These are phyloP conservation scores for Pseudozyma thailandica DNA, from an alignment of 1,284 basidiomycete genomes.

Conservation along the genomic window DNA sequence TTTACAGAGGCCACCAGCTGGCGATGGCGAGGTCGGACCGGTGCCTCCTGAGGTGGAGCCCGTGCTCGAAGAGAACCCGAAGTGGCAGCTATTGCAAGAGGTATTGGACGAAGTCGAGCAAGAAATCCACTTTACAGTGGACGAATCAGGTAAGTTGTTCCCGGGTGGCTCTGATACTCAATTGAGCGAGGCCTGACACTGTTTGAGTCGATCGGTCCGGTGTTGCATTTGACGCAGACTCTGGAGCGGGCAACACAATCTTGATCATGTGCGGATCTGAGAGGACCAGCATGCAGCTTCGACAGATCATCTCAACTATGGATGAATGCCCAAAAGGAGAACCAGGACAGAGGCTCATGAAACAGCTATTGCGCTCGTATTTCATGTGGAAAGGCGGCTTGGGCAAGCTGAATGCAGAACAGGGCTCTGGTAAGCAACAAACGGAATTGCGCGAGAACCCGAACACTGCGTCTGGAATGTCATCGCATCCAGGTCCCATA, in stretches of 20 bases:
- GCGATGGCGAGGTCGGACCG: conserved; percentile 3
- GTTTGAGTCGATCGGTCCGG: too few relatives aligned
- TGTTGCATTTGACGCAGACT: conserved; percentile 6
- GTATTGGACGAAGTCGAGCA: conserved; percentile 91
- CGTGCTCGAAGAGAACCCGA: conserved; percentile 91
- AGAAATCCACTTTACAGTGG: conserved; percentile 75
- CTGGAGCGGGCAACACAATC: conserved; percentile 54
- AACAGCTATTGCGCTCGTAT: conserved; percentile 77
- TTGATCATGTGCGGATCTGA: conserved; percentile 64
- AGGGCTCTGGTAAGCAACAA: conserved; percentile 6
- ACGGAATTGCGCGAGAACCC: conserved; percentile 2
- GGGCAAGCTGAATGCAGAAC: conserved; percentile 66
- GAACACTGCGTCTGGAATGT: conserved; percentile 13
- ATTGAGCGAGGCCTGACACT: too few relatives aligned
- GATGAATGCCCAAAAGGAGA: conserved; percentile 28
- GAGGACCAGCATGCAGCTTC: conserved; percentile 56
- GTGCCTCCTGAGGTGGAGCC: conserved; percentile 81
- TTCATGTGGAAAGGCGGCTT: conserved; percentile 83
- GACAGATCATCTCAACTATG: conserved; percentile 57
- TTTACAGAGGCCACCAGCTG: neutral
- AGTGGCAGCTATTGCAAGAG: conserved; percentile 88
- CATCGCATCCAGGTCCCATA: conserved; percentile 10
- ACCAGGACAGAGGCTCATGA: conserved; percentile 76
- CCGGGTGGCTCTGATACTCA: too few relatives aligned
- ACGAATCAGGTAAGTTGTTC: conserved; percentile 40